Evolutionary conservation across 306 rosid genomes (phyloP), one percentile per base, ranked within the genome.

Genomic region (Malus sylvestris): DNA sequence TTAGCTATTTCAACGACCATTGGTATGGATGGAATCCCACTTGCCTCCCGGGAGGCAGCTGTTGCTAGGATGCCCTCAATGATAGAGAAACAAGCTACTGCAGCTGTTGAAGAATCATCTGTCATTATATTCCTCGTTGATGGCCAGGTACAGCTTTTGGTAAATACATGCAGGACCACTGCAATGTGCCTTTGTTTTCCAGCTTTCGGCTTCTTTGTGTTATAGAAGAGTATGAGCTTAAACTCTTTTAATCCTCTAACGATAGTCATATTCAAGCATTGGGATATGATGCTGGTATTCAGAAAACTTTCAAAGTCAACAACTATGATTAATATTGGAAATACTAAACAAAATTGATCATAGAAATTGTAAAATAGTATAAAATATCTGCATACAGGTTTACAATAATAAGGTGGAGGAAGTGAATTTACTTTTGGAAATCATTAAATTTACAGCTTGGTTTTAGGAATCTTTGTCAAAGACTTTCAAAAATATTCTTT

Each of bases 1-100:
- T 79, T 92, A 76, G 96, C 93, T 78, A 84, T 95, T 81, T 71
- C 93, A 70, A 95, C 97, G 32, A 90, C 98, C 63, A 68, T 95
- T 71, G 98, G 98, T 58, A 95, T 92, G 98, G 98, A 95, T 78
- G 98, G 97, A 38, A 92, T 95, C 88, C 91, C 97, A 68, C 92
- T 95, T 70, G 89, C 96, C 65, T 74, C 89, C 18, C 89, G 97
- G 80, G 98, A 95, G 86, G 96, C 96, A 60, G 96, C 98, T 42
- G 87, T 90, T 85, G 95, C 96, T 22, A 89, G 95, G 89, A 92
- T 95, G 97, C 97, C 98, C 13, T 89, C 98, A 18, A 94, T 94
- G 98, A 94, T 94, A 51, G 98, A 94, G 92, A 90, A 82, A 73
- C 98, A 95, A 86, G 97, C 97, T 3, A 83, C 81, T 74, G 86